These are phyloP conservation scores for Taphrina pruni DNA, from an alignment of 1,139 yeast species.

Conservation along the genomic window DNA sequence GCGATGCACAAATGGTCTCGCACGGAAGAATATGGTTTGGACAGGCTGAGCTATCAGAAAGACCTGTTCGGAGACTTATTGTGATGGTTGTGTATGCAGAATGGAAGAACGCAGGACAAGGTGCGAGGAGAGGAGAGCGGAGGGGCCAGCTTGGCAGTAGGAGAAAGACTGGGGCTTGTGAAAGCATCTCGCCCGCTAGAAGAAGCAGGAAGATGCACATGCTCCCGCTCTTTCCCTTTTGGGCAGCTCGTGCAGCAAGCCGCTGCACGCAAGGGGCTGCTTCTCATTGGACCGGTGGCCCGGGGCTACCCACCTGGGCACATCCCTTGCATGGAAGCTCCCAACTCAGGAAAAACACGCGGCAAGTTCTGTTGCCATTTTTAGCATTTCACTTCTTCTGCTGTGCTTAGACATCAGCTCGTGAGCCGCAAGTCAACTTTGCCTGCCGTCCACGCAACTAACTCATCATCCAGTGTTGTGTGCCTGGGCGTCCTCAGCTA, in stretches of 20 bases:
- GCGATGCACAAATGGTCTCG: neutral
- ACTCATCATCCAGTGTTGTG: too few relatives aligned
- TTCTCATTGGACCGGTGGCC: neutral
- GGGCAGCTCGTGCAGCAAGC: neutral
- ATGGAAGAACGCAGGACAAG: neutral
- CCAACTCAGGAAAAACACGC: too few relatives aligned
- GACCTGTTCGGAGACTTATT: neutral
- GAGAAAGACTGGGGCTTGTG: neutral
- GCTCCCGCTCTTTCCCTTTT: neutral
- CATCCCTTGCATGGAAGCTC: neutral
- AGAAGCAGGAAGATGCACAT: neutral
- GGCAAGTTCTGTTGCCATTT: neutral
- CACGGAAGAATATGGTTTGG: too few relatives aligned
- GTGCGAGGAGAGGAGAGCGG: neutral
- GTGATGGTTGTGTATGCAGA: slow-evolving; percentile 1
- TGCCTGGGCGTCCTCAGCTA: too few relatives aligned
- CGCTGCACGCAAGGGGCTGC: neutral
- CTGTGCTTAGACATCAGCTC: too few relatives aligned
- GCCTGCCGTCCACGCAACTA: too few relatives aligned
- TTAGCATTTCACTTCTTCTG: neutral
- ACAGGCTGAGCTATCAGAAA: too few relatives aligned
- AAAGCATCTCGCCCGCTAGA: too few relatives aligned
- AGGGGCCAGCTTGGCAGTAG: neutral
- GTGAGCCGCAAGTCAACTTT: too few relatives aligned
- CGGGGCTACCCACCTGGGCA: neutral